These are phyloP conservation scores for Pestalotiopsis sp. DNA, from an alignment of 2,329 filamentous ascomycete species.

Conservation along the genomic window DNA sequence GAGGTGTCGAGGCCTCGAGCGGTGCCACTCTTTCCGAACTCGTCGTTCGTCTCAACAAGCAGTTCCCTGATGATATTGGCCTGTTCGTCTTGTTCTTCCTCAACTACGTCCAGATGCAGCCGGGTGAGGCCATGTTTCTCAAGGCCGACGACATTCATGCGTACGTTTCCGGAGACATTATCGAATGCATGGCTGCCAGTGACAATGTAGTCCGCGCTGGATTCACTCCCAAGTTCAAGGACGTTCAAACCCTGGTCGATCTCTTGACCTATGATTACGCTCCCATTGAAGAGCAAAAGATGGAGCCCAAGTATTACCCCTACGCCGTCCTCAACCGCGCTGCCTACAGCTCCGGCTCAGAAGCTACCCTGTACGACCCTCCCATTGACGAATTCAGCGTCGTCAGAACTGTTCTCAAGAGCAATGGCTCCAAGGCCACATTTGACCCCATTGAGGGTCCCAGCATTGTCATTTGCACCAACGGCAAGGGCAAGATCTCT, in stretches of 20 bases:
- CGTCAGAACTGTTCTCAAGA: slow-evolving; percentile 75
- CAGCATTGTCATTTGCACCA: slow-evolving; percentile 90
- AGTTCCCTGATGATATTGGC: slow-evolving; percentile 90
- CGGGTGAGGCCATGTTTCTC: slow-evolving; percentile 94
- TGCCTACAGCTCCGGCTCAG: slow-evolving; percentile 78
- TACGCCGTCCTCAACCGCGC: slow-evolving; percentile 81
- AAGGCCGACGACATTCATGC: slow-evolving; percentile 97
- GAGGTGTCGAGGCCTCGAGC: slow-evolving; percentile 68
- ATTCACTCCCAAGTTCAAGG: slow-evolving; percentile 98
- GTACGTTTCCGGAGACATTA: slow-evolving; percentile 90
- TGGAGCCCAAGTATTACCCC: slow-evolving; percentile 82
- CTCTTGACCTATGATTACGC: slow-evolving; percentile 97
- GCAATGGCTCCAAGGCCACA: slow-evolving; percentile 76
- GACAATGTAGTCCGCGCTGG: slow-evolving; percentile 98
- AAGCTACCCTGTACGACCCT: slow-evolving; percentile 82
- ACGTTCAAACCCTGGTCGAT: slow-evolving; percentile 82
- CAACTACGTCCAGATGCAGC: slow-evolving; percentile 86
- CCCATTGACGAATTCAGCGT: slow-evolving; percentile 97
- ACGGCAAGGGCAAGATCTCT: slow-evolving; percentile 79
- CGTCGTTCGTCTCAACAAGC: slow-evolving; percentile 73
- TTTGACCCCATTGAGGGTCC: slow-evolving; percentile 88
- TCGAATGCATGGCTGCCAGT: slow-evolving; percentile 99
- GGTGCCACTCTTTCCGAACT: slow-evolving; percentile 77
- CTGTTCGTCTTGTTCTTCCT: slow-evolving; percentile 96
- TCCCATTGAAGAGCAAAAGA: slow-evolving; percentile 93